Evolutionary conservation across 139 green algal genomes (phyloP), one percentile per base, ranked within the genome.

Genomic region (Coelastrella sp.): DNA sequence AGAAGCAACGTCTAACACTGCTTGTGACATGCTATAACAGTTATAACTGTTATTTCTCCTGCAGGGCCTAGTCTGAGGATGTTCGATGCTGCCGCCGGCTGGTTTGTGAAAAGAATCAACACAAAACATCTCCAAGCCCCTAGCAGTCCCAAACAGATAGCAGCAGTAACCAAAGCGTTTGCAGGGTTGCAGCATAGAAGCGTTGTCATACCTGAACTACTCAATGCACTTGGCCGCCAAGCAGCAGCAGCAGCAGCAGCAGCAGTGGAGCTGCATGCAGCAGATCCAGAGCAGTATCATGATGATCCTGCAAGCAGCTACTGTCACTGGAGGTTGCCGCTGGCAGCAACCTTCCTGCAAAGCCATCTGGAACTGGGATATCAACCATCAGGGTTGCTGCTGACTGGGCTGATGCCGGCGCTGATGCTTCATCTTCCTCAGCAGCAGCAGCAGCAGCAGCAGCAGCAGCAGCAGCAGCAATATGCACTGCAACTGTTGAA

Each of bases 81-180:
- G 82, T 81, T 92, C 73, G 89, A 92, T 74, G 89, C 89, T 74
- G 83, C 86, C 10, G 89, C 83, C 60, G 89, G 89, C 20, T 89
- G 80, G 59, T 25, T 92, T 24, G 75, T 87, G 7, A 90, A 92
- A 75, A 74, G 89, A n/a, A 56, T 92, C 19, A 27, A 83, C 5
- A 22, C 83, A 17, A 15, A 75, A 35, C 66, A 90, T 35, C 22
- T 92, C 8, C 80, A 80, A 10, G 88, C 88, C 0, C 78, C 80
- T 10, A 83, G 79, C 78, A 81, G 24, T 9, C 88, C 88, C 15
- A 56, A 78, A 25, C 78, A 91, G 73, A 56, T 91, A 20, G 88
- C 80, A n/a, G 88, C 88, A 14, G n/a, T 91, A 4, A 65, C 84
- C 20, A 27, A 68, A 5, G 88, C 63, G 17, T 91, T 84, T 73